Evolutionary conservation across 2,329 filamentous ascomycete species (phyloP), one percentile per base, ranked within the genome.

Genomic region (Tolypocladium sp.): DNA sequence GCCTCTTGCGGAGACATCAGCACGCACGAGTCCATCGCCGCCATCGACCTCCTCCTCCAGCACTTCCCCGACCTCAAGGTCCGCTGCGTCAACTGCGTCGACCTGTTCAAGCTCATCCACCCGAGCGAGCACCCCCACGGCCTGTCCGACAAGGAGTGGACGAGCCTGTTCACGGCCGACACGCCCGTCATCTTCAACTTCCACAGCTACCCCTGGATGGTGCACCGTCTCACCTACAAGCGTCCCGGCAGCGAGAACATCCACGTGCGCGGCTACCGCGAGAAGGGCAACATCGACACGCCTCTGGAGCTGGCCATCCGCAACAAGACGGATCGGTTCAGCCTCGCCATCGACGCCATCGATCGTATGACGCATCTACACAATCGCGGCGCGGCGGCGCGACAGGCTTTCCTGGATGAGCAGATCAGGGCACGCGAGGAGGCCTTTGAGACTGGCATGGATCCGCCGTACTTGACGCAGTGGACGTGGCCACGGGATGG

Each of bases 211-310:
- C 89, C 89, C 10, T 92, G 87, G 87, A 79, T 92, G 67, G 83
- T 92, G 57, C 89, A 92, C 75, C 81, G 89, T 56, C 74, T 92
- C 65, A 89, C 88, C 0, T 92, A 91, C 76, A 88, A 88, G 75
- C 84, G 89, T 1, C 86, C 85, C 2, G 88, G 88, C 6, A 83
- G 81, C 70, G 70, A 79, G 53, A 85, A 89, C 72, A 73, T 92
- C 62, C 85, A 90, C 66, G 89, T 92, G n/a, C 80, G 86, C 38
- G 89, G 89, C 1, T 92, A 92, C 77, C 86, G 82, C 68, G 89
- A 92, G 77, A 92, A 92, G 80, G 89, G 89, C 54, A 92, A 92
- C 71, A 92, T 92, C 65, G 88, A 92, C 70, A 92, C 89, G 0
- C 89, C 89, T 1, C 83, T 92, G 25, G 89, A 91, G 74, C 76